These are phyloP conservation scores for Flammula alnicola DNA, from an alignment of 1,284 basidiomycete genomes.

Conservation along the genomic window DNA sequence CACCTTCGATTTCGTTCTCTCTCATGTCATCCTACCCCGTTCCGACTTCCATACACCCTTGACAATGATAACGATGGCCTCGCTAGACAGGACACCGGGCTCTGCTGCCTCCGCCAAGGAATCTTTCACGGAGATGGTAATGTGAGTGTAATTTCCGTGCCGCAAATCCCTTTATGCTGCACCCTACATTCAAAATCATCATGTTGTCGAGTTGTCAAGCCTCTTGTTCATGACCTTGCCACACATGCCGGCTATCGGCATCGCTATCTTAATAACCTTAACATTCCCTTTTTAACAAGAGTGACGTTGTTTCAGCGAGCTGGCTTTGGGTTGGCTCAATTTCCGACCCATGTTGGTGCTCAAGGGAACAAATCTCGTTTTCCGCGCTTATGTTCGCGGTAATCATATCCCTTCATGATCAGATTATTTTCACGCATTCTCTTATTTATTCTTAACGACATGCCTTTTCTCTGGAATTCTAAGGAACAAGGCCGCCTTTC, in stretches of 20 bases:
- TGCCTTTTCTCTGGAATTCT: no score
- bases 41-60: background rate
- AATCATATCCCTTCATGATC: background rate
- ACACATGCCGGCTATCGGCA: background rate
- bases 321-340: background rate
- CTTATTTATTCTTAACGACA: no score
- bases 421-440: no score
- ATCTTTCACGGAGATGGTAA: background rate
- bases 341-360: background rate
- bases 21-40: background rate
- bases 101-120: background rate
- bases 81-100: no score
- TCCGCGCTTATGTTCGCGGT: background rate
- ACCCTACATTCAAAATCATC: background rate
- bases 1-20: background rate
- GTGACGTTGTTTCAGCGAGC: background rate
- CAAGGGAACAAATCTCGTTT: no score
- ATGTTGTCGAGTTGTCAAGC: no score
- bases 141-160: background rate
- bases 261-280: conserved; percentile 3
- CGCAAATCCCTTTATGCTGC: background rate
- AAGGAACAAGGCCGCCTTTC: no score
- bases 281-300: background rate
- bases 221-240: background rate
- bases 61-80: no score